These are phyloP conservation scores for Amanita molliuscula DNA, from an alignment of 768 basidiomycete species.

Conservation along the genomic window DNA sequence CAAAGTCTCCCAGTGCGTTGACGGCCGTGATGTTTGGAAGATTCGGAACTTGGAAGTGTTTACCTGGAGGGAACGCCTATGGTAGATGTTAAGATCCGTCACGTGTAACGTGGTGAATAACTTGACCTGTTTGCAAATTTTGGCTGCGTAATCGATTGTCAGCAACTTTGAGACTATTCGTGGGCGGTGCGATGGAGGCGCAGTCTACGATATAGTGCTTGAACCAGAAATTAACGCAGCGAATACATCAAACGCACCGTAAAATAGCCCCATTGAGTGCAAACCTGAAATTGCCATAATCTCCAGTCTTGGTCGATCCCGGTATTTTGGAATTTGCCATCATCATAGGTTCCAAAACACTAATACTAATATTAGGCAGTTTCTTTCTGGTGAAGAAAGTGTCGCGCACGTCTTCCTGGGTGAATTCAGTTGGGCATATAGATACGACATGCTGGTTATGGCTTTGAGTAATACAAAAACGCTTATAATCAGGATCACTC, in stretches of 20 bases:
- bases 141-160: slow-evolving; percentile 31
- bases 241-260: slow-evolving; percentile 31
- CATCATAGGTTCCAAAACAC: slow-evolving; percentile 85
- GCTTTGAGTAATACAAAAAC: background rate
- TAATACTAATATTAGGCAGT: slow-evolving; percentile 15
- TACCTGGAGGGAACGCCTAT: slow-evolving; percentile 71
- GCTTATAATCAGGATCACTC: slow-evolving; percentile 7
- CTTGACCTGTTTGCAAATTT: slow-evolving; percentile 23
- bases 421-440: slow-evolving; percentile 38
- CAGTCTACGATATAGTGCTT: slow-evolving; percentile 35
- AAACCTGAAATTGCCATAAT: slow-evolving; percentile 85
- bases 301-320: slow-evolving; percentile 71
- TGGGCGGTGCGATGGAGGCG: slow-evolving; percentile 63
- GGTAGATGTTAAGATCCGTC: background rate
- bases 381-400: background rate
- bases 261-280: slow-evolving; percentile 96
- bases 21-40: slow-evolving; percentile 77
- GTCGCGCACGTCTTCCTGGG: slow-evolving; percentile 23
- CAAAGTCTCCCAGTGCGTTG: slow-evolving; percentile 79
- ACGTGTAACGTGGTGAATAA: background rate
- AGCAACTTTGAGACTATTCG: slow-evolving; percentile 74
- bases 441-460: slow-evolving; percentile 39
- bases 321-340: slow-evolving; percentile 49
- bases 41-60: slow-evolving; percentile 59
- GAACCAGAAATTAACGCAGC: background rate